These are phyloP conservation scores for Toxoplasma gondii DNA, from an alignment of 169 alveolate species.

Conservation along the genomic window DNA sequence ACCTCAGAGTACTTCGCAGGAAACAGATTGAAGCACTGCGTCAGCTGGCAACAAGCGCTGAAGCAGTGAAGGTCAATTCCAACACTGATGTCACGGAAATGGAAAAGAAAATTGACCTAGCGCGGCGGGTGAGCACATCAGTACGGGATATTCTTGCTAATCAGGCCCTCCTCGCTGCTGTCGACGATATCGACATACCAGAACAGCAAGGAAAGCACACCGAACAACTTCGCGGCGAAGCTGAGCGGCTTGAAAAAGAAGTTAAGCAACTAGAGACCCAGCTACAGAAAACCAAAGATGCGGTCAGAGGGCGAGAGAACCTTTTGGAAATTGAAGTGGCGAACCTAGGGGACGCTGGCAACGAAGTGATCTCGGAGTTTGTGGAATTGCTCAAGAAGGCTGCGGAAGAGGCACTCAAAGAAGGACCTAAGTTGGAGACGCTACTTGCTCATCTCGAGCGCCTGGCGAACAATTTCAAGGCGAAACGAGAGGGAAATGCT, in stretches of 20 bases:
- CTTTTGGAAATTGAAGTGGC: background rate
- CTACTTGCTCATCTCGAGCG: background rate
- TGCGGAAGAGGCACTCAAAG: background rate
- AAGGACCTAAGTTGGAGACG: background rate
- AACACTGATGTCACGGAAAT: background rate
- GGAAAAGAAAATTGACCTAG: background rate
- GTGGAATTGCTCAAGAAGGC: background rate
- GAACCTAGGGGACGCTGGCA: background rate
- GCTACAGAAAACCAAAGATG: background rate
- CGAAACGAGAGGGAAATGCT: background rate
- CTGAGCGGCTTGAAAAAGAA: background rate
- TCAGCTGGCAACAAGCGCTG: background rate
- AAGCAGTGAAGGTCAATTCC: background rate
- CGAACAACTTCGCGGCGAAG: background rate
- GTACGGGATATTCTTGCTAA: background rate
- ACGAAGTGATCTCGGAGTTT: background rate
- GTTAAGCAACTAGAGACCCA: background rate
- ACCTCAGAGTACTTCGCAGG: background rate
- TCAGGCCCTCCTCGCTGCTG: background rate
- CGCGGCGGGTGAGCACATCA: background rate
- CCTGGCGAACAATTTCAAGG: slow-evolving; percentile 17
- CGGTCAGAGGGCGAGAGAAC: background rate
- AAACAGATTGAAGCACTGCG: background rate
- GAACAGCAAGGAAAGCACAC: background rate
- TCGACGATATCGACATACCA: background rate